Evolutionary conservation across 2,329 filamentous ascomycete species (phyloP).

Genomic region (Colletotrichum lentis): DNA sequence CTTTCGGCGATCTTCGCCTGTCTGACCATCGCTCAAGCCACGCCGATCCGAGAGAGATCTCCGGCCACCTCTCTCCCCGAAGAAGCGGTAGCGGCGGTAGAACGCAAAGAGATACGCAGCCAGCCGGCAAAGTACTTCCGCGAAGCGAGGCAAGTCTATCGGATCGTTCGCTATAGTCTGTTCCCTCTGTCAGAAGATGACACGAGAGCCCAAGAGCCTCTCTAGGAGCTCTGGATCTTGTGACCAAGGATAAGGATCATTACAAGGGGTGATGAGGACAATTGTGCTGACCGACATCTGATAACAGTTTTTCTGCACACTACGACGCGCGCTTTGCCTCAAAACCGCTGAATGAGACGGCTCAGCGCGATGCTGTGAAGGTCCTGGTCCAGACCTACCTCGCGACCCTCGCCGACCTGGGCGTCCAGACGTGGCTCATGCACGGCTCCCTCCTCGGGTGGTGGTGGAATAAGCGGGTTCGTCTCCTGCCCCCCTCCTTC

Average conservation of each 20-base stretch:
- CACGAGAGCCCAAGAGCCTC: neutral
- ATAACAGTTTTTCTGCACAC: conserved; percentile 43
- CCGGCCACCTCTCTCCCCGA: neutral
- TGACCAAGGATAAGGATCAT: neutral
- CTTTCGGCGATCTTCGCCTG: conserved; percentile 18
- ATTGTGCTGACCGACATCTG: neutral
- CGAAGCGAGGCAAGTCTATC: conserved; percentile 19
- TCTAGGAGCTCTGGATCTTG: neutral
- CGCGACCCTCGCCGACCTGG: conserved; percentile 69
- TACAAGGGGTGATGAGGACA: neutral
- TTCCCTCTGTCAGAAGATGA: neutral
- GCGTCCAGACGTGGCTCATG: conserved; percentile 82
- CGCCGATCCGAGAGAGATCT: conserved; percentile 22
- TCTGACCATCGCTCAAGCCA: conserved; percentile 22
- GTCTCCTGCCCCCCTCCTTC: neutral
- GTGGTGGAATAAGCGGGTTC: conserved; percentile 77
- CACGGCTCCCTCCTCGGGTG: conserved; percentile 85
- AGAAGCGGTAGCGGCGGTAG: neutral
- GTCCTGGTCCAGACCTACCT: conserved; percentile 78
- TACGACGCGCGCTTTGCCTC: conserved; percentile 53
- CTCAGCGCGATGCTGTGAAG: conserved; percentile 68
- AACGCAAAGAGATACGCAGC: neutral
- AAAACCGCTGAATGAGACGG: conserved; percentile 57
- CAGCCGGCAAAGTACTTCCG: conserved; percentile 26
- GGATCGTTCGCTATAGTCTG: too few relatives aligned